phyloP scores from a whole-genome alignment of 129 eudicot species.

The Rutidosis leptorrhynchoides region DNA sequence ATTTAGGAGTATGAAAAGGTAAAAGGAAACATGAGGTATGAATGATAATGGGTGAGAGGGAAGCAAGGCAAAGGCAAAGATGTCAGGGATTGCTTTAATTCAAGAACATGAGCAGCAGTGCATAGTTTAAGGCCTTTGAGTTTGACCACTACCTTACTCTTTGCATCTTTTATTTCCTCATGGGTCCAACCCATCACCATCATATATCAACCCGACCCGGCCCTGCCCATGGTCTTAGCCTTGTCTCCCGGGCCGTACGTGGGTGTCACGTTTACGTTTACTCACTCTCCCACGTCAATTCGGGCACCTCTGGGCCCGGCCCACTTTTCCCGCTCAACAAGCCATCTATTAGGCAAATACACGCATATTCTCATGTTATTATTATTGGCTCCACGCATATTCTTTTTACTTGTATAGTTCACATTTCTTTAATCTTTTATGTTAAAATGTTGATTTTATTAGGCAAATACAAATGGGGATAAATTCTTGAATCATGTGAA shows the following conservation, averaged over 20 bases:
- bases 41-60: not conserved
- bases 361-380: no score
- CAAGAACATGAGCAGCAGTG: not conserved
- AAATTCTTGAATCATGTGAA: not conserved
- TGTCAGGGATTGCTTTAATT: conserved; percentile 19
- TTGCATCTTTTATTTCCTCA: conserved; percentile 20
- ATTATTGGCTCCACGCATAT: not conserved
- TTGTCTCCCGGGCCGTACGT: conserved; percentile 11
- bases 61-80: not conserved
- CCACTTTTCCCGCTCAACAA: conserved; percentile 10
- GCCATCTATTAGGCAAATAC: no score
- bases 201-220: not conserved
- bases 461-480: no score
- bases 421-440: not conserved
- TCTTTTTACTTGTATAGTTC: not conserved
- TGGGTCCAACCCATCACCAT: conserved; percentile 17
- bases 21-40: not conserved
- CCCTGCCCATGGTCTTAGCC: conserved; percentile 7
- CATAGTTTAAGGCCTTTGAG: not conserved
- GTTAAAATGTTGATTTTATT: no score
- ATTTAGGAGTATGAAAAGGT: conserved; percentile 9
- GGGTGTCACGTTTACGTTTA: conserved; percentile 20
- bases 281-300: conserved; percentile 9
- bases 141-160: conserved; percentile 18
- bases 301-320: conserved; percentile 4